Conservation (phyloP, 345 rosid genomes). For the Viola odorata region DNA sequence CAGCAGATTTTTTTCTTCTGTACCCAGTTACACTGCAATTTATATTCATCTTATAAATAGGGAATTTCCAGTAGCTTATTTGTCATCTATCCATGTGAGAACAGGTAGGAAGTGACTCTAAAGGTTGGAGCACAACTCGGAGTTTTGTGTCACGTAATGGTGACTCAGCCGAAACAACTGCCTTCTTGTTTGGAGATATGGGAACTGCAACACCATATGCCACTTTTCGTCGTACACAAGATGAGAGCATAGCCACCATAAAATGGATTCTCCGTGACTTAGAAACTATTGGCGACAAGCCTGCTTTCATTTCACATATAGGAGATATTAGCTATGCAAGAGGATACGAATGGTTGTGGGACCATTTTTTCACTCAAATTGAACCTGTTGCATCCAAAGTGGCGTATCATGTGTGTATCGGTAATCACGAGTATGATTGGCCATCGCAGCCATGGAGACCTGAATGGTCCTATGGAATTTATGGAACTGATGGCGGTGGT, state of each 20-base stretch:
- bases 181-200: conserved; percentile 91
- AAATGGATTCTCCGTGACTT: conserved; percentile 84
- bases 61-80: not conserved
- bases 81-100: no score
- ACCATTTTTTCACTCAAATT: conserved; percentile 65
- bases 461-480: conserved; percentile 51
- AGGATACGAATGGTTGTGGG: conserved; percentile 93
- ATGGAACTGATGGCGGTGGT: conserved; percentile 84
- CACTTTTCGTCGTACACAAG: conserved; percentile 67
- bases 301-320: conserved; percentile 66
- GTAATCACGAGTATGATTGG: conserved; percentile 95
- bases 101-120: conserved; percentile 77
- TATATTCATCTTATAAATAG: not conserved
- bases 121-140: conserved; percentile 64
- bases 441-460: conserved; percentile 91
- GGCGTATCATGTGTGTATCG: conserved; percentile 89
- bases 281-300: conserved; percentile 59
- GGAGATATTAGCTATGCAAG: conserved; percentile 93
- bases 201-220: conserved; percentile 70
- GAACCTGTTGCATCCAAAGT: conserved; percentile 78
- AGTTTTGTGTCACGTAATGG: conserved; percentile 64
- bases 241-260: conserved; percentile 71
- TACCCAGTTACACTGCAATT: not conserved
- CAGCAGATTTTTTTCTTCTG: not conserved
- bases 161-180: conserved; percentile 47